phyloP scores from a whole-genome alignment of 805 yeast species.

The Candida boleticola region DNA sequence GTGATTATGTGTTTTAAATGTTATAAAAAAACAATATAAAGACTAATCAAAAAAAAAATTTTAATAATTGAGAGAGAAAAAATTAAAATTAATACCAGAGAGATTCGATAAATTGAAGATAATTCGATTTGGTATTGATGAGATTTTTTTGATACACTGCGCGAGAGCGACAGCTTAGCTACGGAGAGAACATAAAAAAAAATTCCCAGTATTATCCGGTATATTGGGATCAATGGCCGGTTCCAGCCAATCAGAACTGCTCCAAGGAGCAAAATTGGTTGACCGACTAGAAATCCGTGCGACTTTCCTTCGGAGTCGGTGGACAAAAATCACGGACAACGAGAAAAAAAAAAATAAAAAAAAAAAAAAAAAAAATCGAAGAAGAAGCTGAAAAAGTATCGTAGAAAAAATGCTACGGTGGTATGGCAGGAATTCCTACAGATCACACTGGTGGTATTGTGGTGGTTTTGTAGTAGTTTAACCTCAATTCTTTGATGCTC shows the following conservation, averaged over 20 bases:
- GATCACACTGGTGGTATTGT: too few relatives aligned
- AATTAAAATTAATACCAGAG: too few relatives aligned
- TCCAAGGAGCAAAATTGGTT: not conserved
- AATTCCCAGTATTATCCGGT: not conserved
- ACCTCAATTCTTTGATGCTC: too few relatives aligned
- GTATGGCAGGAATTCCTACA: too few relatives aligned
- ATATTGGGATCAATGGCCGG: not conserved
- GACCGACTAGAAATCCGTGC: not conserved
- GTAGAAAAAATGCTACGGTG: too few relatives aligned
- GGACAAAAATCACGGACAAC: not conserved
- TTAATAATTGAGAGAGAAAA: not conserved
- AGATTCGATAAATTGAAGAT: too few relatives aligned
- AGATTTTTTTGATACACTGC: too few relatives aligned
- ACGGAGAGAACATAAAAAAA: not conserved
- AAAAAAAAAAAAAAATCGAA: not conserved
- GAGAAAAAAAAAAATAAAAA: not conserved
- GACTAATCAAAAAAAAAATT: not conserved
- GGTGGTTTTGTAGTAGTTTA: too few relatives aligned
- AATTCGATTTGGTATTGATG: too few relatives aligned
- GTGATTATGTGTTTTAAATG: not conserved
- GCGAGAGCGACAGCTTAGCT: too few relatives aligned
- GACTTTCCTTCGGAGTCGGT: too few relatives aligned
- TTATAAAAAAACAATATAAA: not conserved
- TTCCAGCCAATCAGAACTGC: not conserved
- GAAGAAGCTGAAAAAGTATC: not conserved